Percentiles rank a stretch among this genome's conserved stretches.
Evolutionary conservation across 2,329 filamentous ascomycete genomes (phyloP).

Genomic region (Diatrype stigma): DNA sequence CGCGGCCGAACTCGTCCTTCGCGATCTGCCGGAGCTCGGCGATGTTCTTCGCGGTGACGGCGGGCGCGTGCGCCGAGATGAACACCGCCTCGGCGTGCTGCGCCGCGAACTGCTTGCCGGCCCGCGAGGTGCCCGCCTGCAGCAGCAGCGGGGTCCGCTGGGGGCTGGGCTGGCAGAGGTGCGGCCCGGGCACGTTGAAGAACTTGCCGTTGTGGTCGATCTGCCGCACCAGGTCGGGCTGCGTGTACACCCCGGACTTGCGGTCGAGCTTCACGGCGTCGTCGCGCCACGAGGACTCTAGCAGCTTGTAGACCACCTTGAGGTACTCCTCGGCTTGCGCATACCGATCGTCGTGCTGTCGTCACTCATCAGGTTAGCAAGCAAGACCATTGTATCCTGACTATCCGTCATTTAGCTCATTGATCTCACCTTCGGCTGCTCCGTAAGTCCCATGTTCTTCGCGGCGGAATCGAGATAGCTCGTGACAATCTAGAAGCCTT

Average conservation of each 20-base stretch:
- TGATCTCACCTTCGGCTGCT: conserved; percentile 43
- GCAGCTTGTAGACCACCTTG: conserved; percentile 61
- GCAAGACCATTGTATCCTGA: not conserved
- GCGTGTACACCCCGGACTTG: conserved; percentile 53
- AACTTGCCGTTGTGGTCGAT: conserved; percentile 65
- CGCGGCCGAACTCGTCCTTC: conserved; percentile 46
- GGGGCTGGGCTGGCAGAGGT: conserved; percentile 62
- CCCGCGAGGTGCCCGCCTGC: conserved; percentile 64
- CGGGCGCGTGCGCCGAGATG: conserved; percentile 60
- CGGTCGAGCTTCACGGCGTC: conserved; percentile 61
- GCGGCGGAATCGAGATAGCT: conserved; percentile 68
- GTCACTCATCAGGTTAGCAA: not conserved
- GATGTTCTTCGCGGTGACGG: conserved; percentile 57
- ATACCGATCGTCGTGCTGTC: conserved; percentile 63
- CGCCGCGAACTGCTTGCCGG: conserved; percentile 63
- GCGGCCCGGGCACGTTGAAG: conserved; percentile 60
- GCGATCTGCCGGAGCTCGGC: conserved; percentile 59
- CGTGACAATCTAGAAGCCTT: conserved; percentile 57
- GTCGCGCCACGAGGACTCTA: conserved; percentile 63
- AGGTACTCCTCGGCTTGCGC: conserved; percentile 61
- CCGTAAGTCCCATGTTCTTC: conserved; percentile 55
- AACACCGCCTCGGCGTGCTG: conserved; percentile 71
- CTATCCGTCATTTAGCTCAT: conserved; percentile 2
- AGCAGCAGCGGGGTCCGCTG: conserved; percentile 66
- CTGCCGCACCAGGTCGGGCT: conserved; percentile 49